phyloP scores from a whole-genome alignment of 345 rosid species.

The Sonneratia alba region DNA sequence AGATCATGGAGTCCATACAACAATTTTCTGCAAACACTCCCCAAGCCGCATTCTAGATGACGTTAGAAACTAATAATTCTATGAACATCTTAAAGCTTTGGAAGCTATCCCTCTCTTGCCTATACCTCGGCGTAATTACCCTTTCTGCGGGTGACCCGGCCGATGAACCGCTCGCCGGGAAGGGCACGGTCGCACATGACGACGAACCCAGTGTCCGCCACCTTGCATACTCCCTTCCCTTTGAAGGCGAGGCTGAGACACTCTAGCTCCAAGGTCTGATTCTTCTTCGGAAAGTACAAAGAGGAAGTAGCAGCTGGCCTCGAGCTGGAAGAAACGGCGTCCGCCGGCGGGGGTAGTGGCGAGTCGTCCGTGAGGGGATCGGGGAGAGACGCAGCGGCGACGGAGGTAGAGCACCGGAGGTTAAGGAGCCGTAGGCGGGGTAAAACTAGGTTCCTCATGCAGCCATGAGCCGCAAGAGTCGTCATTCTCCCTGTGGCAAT shows the following conservation, averaged over 20 bases:
- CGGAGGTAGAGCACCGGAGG: constrained; percentile 1
- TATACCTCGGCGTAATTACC: constrained; percentile 80
- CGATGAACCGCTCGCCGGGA: constrained; percentile 84
- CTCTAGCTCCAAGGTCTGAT: constrained; percentile 67
- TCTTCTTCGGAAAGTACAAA: constrained; percentile 66
- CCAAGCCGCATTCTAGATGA: not conserved
- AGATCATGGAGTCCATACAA: not conserved
- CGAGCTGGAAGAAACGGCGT: not conserved
- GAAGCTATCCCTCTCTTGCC: not conserved
- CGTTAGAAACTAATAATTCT: not conserved
- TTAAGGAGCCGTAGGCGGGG: constrained; percentile 8
- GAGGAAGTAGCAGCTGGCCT: not conserved
- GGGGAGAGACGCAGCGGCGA: constrained; percentile 8
- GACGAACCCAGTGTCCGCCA: constrained; percentile 67
- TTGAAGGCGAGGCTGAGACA: constrained; percentile 88
- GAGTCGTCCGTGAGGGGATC: constrained; percentile 9
- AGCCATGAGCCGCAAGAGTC: constrained; percentile 7
- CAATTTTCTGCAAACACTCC: not conserved
- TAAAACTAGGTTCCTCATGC: not conserved
- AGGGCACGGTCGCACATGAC: constrained; percentile 85
- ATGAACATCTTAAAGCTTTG: not conserved
- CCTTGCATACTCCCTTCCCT: constrained; percentile 81
- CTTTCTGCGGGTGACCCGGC: constrained; percentile 74
- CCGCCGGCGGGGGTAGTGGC: not conserved
- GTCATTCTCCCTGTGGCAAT: not conserved